A percentile compares a stretch with the other conserved stretches of the same genome.
These are phyloP conservation scores for Ogataea sp. DNA, from an alignment of 805 yeast species.

Conservation along the genomic window DNA sequence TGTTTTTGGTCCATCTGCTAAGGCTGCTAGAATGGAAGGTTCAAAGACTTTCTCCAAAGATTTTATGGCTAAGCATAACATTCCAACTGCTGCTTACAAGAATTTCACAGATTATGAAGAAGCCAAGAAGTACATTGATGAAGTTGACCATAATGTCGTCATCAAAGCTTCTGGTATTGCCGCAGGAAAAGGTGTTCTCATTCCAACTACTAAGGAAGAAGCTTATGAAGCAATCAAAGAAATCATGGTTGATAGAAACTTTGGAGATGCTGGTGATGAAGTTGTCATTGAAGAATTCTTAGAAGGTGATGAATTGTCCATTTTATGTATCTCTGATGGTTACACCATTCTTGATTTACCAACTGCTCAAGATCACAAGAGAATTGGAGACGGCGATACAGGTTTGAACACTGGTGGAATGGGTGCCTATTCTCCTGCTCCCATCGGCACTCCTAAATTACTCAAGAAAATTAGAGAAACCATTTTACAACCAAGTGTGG, in stretches of 20 bases:
- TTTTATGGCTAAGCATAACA: constrained; percentile 85
- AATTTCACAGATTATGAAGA: constrained; percentile 71
- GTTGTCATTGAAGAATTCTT: constrained; percentile 93
- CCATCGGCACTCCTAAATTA: constrained; percentile 76
- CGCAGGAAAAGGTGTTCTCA: constrained; percentile 97
- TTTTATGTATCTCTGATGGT: constrained; percentile 89
- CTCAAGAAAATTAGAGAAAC: constrained; percentile 60
- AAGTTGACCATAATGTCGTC: constrained; percentile 69
- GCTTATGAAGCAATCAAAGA: constrained; percentile 77
- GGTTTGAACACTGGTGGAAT: constrained; percentile 99
- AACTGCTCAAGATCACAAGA: constrained; percentile 97
- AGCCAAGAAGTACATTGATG: constrained; percentile 64
- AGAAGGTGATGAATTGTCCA: constrained; percentile 95
- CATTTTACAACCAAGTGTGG: constrained; percentile 86
- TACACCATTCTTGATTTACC: constrained; percentile 87
- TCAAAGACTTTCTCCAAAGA: constrained; percentile 91
- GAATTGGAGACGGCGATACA: constrained; percentile 85
- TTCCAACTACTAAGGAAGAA: constrained; percentile 78
- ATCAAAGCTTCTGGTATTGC: constrained; percentile 98
- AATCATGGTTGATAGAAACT: constrained; percentile 83
- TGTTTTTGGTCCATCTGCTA: constrained; percentile 90
- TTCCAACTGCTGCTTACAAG: constrained; percentile 89
- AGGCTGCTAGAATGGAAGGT: constrained; percentile 94
- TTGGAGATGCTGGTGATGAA: constrained; percentile 91
- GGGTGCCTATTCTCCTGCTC: constrained; percentile 99